Evolutionary conservation across 1,139 yeast genomes (phyloP), one percentile per base, ranked within the genome.

Genomic region (Scheffersomyces segobiensis): DNA sequence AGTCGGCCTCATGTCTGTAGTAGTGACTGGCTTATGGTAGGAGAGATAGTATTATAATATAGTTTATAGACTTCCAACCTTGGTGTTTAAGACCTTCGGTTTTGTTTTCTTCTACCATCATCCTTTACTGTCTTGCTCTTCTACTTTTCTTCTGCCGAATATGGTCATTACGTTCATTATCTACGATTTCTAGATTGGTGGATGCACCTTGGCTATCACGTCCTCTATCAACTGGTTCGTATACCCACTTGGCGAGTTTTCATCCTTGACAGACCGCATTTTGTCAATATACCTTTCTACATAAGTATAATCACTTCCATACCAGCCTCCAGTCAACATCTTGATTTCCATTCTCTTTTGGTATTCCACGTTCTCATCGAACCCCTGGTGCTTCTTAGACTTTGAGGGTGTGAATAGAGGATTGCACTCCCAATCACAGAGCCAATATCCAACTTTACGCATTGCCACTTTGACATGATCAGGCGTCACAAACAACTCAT

Each of bases 241-340:
- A 57, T 62, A 72, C 2, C 82, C 82, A 0, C 77, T 73, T 5
- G 78, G 74, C 26, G 75, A 67, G n/a, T 63, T 56, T 19, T 59
- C 59, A 55, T 72, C 77, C 24, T 54, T 53, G 17, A 53, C 58
- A 14, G 73, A 65, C 51, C 54, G 62, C 50, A 70, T 65, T 22
- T 62, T 62, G 21, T 65, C 60, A 42, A 80, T 62, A 61, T 75
- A 80, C 54, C 67, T 63, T 61, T 72, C 68, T 8, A 73, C 81
- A 56, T 70, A 71, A n/a, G 65, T 62, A 74, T 78, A 79, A 53
- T 79, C 83, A 57, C 81, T 72, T 3, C 82, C 84, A 60, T 74
- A 79, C 84, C 84, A 80, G 61, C 78, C 83, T 3, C 82, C 84
- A 1, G 79, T 73, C n/a, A 80, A 67, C 68, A 78, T 74, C 53